A percentile compares a stretch with the other conserved stretches of the same genome.
Evolutionary conservation across 257 asterid genomes (phyloP).

Genomic region (Solanum etuberosum): DNA sequence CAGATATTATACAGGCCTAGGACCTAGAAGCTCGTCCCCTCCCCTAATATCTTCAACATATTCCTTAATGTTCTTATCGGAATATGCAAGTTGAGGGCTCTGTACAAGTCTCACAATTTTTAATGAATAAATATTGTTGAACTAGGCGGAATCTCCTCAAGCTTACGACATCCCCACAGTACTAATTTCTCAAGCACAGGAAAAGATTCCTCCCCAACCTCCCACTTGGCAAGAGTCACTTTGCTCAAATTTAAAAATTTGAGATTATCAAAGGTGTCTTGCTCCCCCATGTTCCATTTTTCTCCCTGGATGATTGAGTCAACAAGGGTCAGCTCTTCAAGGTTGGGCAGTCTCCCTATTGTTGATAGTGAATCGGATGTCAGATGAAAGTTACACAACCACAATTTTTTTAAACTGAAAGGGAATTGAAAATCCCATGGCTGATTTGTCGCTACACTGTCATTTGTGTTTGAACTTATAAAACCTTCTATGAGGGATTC

Average conservation of each 20-base stretch:
- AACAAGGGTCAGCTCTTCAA: neutral
- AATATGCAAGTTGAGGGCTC: neutral
- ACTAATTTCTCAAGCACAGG: neutral
- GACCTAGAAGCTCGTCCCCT: neutral
- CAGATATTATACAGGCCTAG: neutral
- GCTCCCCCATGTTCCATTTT: neutral
- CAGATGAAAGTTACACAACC: neutral
- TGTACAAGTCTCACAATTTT: neutral
- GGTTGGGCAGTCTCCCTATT: neutral
- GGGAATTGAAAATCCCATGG: no score
- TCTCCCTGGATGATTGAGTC: neutral
- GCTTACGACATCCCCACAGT: neutral
- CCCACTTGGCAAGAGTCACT: neutral
- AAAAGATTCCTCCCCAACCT: neutral
- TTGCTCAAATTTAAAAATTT: neutral
- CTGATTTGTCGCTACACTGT: no score
- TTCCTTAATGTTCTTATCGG: neutral
- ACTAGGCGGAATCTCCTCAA: neutral
- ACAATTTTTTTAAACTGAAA: no score
- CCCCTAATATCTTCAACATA: no score
- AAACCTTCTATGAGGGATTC: no score
- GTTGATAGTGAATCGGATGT: neutral
- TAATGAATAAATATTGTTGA: neutral
- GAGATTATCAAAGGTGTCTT: neutral
- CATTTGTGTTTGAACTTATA: no score